Evolutionary conservation across 1,139 yeast species (phyloP), one percentile per base, ranked within the genome.

Genomic region (Taiozyma onychis): DNA sequence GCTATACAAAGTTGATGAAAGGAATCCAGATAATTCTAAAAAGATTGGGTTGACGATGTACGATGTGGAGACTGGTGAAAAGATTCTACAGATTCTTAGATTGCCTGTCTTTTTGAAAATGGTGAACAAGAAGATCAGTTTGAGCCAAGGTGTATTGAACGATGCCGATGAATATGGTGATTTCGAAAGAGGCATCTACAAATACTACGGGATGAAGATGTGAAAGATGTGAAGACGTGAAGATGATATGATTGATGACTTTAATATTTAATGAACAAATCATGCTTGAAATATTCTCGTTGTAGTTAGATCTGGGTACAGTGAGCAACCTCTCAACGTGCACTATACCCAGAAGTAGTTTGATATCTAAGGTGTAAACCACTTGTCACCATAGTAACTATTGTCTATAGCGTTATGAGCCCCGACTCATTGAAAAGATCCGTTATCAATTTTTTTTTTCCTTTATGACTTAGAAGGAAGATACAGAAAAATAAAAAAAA

Each of bases 181-280:
- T 44, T 81, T 81, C 53, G 88, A 85, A 64, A 71, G 90, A 48
- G 91, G 91, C 1, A 82, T 85, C 52, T 85, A 84, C 64, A 82
- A 83, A 61, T 85, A 85, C 62, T 85, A 85, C 61, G 68, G 73
- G 37, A 55, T 70, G 57, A 69, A 66, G 55, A 66, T 79, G 57
- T 69, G 55, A 57, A n/a, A 16, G n/a, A 24, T 24, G 26, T 6
- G 7, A 24, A 24, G 26, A 24, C 2, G 7, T 24, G 26, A 24
- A 24, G 37, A 34, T 34, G 22, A 35, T 35, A 35, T 35, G 39
- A 35, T 35, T 35, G 22, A 35, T 10, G 18, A 16, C 22, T 35
- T 35, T 35, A 35, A 35, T 35, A 34, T 14, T 34, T 14, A 35
- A 35, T 18, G 39, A 35, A n/a, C 39, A n/a, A 35, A 35, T 16